A percentile compares a stretch with the other conserved stretches of the same genome.
These are phyloP conservation scores for Piper betle DNA, from an alignment of 164 flowering plant genomes.

Conservation along the genomic window DNA sequence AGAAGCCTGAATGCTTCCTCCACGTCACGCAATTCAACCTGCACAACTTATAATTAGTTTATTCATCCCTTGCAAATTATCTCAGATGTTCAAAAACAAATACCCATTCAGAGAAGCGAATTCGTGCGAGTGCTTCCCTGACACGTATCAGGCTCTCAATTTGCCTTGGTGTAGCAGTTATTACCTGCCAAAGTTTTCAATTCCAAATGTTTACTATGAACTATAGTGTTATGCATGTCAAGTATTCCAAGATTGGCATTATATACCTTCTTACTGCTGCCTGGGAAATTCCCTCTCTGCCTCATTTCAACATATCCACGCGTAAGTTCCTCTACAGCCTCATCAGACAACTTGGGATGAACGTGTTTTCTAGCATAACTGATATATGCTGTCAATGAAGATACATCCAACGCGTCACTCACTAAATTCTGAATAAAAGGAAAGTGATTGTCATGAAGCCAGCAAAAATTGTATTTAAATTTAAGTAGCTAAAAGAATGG, in stretches of 20 bases:
- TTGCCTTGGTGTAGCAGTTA: conserved; percentile 98
- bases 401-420: conserved; percentile 62
- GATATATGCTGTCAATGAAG: conserved; percentile 64
- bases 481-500: neutral
- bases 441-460: no score
- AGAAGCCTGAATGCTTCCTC: conserved; percentile 85
- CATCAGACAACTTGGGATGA: conserved; percentile 82
- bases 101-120: conserved; percentile 88
- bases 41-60: conserved; percentile 8
- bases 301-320: conserved; percentile 92
- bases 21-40: conserved; percentile 84
- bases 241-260: neutral
- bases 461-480: neutral
- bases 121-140: conserved; percentile 89
- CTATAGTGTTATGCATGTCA: neutral
- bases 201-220: neutral
- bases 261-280: conserved; percentile 89
- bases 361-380: conserved; percentile 83
- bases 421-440: conserved; percentile 18
- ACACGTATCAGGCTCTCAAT: conserved; percentile 96
- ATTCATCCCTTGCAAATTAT: neutral
- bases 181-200: conserved; percentile 41
- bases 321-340: conserved; percentile 89
- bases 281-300: conserved; percentile 96
- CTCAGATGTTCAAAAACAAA: conserved; percentile 4